A percentile compares a stretch with the other conserved stretches of the same genome.
Conservation (phyloP, 2,329 filamentous ascomycete species). For the Domatiomyces globalis region DNA sequence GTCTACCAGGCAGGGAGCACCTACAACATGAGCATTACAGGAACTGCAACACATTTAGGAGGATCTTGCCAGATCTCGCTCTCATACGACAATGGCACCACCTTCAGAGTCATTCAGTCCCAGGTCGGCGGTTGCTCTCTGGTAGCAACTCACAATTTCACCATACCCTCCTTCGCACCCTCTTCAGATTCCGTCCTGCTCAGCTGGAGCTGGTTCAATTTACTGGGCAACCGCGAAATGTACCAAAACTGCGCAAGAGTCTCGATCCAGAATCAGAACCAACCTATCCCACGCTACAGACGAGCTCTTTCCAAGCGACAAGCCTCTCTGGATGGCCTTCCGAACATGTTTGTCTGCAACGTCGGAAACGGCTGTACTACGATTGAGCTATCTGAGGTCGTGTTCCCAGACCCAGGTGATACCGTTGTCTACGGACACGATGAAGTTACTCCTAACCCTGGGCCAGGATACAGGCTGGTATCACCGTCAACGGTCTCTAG, state of each 20-base stretch:
- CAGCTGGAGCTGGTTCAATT: conserved; percentile 67
- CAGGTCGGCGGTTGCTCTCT: conserved; percentile 45
- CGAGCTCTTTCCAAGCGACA: conserved; percentile 8
- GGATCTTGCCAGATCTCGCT: conserved; percentile 65
- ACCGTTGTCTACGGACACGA: conserved; percentile 32
- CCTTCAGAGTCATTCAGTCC: conserved; percentile 55
- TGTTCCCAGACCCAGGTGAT: conserved; percentile 52
- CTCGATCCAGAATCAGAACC: conserved; percentile 33
- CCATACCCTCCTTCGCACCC: conserved; percentile 50
- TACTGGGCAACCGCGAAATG: conserved; percentile 64
- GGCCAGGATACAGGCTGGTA: conserved; percentile 5
- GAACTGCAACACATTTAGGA: conserved; percentile 50
- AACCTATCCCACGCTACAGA: conserved; percentile 2
- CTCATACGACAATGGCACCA: conserved; percentile 55
- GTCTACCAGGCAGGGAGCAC: conserved; percentile 48
- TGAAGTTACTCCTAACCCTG: conserved; percentile 7
- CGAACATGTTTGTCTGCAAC: conserved; percentile 59
- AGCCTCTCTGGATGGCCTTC: conserved; percentile 40
- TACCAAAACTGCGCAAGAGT: conserved; percentile 76
- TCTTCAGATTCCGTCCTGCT: conserved; percentile 46
- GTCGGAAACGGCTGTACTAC: conserved; percentile 47
- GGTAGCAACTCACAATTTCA: conserved; percentile 47
- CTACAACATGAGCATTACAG: conserved; percentile 51
- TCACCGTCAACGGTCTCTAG: background rate
- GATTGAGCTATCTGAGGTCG: conserved; percentile 41